Percentiles rank a stretch among this genome's conserved stretches.
Evolutionary conservation across 768 basidiomycete genomes (phyloP).

Genomic region (Hericium coralloides): DNA sequence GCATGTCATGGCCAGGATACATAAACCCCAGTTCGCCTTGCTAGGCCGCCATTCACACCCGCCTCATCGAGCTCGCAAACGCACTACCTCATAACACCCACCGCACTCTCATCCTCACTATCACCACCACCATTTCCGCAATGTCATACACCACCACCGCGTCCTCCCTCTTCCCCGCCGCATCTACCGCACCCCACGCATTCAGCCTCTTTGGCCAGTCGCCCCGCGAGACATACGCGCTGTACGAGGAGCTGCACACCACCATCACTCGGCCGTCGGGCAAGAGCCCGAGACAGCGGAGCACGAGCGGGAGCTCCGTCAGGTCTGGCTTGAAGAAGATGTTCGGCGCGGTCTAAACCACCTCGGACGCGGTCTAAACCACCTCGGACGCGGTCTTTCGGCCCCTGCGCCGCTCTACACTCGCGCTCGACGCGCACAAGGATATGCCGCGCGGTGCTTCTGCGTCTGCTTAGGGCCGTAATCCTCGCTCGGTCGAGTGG

Average conservation of each 20-base stretch:
- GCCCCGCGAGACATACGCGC: slow-evolving; percentile 15
- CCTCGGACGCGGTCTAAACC: too few relatives aligned
- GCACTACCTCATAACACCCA: background rate
- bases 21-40: background rate
- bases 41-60: background rate
- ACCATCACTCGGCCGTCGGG: slow-evolving; percentile 1
- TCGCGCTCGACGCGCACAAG: too few relatives aligned
- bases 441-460: too few relatives aligned
- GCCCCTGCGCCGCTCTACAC: too few relatives aligned
- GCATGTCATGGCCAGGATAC: background rate
- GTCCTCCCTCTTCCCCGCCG: slow-evolving; percentile 9
- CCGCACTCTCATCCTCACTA: background rate
- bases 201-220: slow-evolving; percentile 14
- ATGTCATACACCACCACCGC: slow-evolving; percentile 1
- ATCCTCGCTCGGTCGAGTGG: too few relatives aligned
- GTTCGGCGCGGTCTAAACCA: slow-evolving; percentile 4
- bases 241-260: slow-evolving; percentile 13
- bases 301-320: slow-evolving; percentile 11
- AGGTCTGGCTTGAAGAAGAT: slow-evolving; percentile 12
- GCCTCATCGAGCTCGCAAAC: background rate
- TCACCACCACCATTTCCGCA: background rate
- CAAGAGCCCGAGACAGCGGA: slow-evolving; percentile 1
- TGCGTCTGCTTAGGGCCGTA: too few relatives aligned
- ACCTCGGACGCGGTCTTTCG: too few relatives aligned
- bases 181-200: slow-evolving; percentile 11